Conservation (phyloP, 2,329 filamentous ascomycete species). For the Claviceps citrina region DNA sequence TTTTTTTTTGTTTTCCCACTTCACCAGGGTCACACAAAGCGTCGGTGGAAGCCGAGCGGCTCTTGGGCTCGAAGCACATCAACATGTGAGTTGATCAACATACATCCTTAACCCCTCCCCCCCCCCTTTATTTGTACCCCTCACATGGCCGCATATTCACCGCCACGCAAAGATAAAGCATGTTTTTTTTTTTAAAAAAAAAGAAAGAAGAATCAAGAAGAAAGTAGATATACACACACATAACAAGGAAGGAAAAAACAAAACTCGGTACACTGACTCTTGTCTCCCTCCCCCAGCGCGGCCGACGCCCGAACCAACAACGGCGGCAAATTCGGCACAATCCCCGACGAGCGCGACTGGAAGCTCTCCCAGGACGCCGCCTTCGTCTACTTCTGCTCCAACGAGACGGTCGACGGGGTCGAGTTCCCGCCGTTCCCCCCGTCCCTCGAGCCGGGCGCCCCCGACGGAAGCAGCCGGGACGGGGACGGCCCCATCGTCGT, state of each 20-base stretch:
- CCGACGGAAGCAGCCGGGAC: too few species aligned
- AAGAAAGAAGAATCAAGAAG: not conserved
- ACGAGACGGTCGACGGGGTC: constrained; percentile 87
- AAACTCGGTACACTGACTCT: not conserved
- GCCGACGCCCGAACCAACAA: constrained; percentile 51
- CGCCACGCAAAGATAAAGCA: too few species aligned
- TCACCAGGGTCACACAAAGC: constrained; percentile 55
- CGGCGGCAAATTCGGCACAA: constrained; percentile 70
- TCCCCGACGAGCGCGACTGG: constrained; percentile 66
- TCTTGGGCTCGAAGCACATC: constrained; percentile 64
- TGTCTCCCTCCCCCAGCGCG: constrained; percentile 21
- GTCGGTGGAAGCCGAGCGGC: constrained; percentile 61
- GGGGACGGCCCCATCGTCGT: constrained; percentile 62
- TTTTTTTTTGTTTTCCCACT: not conserved
- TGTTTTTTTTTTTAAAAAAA: not conserved
- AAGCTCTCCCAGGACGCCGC: constrained; percentile 52
- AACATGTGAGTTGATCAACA: constrained; percentile 40
- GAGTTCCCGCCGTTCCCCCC: constrained; percentile 69
- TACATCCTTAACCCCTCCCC: too few species aligned
- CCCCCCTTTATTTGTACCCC: too few species aligned
- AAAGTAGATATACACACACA: too few species aligned
- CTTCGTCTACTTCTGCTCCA: constrained; percentile 81
- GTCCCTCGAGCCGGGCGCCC: constrained; percentile 37
- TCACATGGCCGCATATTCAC: too few species aligned
- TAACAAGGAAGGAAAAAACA: not conserved